These are phyloP conservation scores for Calophaca sinica DNA, from an alignment of 306 rosid genomes.

Conservation along the genomic window DNA sequence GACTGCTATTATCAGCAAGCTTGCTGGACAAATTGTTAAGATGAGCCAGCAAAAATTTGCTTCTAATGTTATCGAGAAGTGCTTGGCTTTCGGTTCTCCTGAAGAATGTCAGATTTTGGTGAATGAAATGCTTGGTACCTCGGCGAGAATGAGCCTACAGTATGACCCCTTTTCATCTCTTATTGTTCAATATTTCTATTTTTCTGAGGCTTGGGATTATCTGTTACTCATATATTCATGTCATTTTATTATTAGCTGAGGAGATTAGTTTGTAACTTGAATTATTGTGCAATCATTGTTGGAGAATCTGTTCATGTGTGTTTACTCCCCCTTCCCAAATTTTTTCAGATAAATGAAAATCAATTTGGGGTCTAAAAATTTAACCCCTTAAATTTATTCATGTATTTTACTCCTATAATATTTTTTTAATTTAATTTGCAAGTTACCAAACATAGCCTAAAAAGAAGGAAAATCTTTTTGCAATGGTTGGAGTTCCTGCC, in stretches of 20 bases:
- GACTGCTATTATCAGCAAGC: constrained; percentile 78
- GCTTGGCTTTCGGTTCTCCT: constrained; percentile 82
- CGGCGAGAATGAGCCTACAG: constrained; percentile 99
- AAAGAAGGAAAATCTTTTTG: too few species aligned
- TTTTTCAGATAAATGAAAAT: neutral
- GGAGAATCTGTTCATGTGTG: constrained; percentile 13
- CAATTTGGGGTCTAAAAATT: neutral
- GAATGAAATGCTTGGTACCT: constrained; percentile 90
- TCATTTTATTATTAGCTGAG: constrained; percentile 22
- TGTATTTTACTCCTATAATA: too few species aligned
- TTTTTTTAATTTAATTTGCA: too few species aligned
- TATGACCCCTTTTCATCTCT: constrained; percentile 43
- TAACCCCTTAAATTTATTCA: neutral
- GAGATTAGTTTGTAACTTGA: constrained; percentile 17
- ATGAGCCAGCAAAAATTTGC: constrained; percentile 99
- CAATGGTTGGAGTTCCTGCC: too few species aligned
- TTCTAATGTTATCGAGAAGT: constrained; percentile 96
- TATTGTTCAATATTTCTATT: constrained; percentile 7
- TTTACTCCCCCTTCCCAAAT: constrained; percentile 9
- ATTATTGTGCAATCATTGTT: constrained; percentile 4
- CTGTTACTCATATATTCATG: neutral
- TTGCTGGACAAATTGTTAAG: constrained; percentile 94
- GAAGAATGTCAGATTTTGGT: constrained; percentile 87
- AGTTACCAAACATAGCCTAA: too few species aligned
- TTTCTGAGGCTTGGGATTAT: constrained; percentile 4